A percentile compares a stretch with the other conserved stretches of the same genome.
These are phyloP conservation scores for Xylaria sp. DNA, from an alignment of 2,329 filamentous ascomycete genomes.

Conservation along the genomic window DNA sequence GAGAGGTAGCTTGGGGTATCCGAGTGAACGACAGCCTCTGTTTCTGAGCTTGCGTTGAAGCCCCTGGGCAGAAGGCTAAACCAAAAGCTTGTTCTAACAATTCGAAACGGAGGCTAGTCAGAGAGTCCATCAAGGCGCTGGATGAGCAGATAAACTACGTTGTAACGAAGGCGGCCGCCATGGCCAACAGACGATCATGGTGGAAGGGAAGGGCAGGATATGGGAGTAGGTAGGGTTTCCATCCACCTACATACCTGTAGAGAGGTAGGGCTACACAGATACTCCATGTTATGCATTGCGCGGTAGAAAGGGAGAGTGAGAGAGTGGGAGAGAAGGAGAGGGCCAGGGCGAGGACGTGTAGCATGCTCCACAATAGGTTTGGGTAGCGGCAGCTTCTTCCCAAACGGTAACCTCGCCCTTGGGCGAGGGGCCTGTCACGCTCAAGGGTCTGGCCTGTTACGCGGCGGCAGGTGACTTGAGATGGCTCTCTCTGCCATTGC, in stretches of 20 bases:
- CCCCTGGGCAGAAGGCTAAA: constrained; percentile 12
- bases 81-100: constrained; percentile 26
- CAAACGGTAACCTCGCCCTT: constrained; percentile 23
- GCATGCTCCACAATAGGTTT: constrained; percentile 40
- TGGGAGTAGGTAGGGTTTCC: constrained; percentile 35
- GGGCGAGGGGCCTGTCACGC: constrained; percentile 31
- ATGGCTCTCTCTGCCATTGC: constrained; percentile 12
- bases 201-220: constrained; percentile 22
- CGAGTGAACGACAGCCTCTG: constrained; percentile 26
- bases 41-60: constrained; percentile 24
- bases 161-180: constrained; percentile 24
- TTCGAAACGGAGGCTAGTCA: constrained; percentile 28
- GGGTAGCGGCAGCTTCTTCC: constrained; percentile 32
- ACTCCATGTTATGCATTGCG: constrained; percentile 41
- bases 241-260: too few relatives aligned
- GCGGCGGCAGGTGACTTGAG: not conserved
- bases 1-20: constrained; percentile 31
- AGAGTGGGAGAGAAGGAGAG: too few relatives aligned
- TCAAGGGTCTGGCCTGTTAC: constrained; percentile 27
- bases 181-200: constrained; percentile 18
- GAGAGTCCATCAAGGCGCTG: constrained; percentile 17
- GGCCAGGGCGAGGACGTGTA: constrained; percentile 40
- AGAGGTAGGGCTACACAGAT: constrained; percentile 35
- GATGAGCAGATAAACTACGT: constrained; percentile 30
- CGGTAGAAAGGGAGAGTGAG: too few relatives aligned